Evolutionary conservation across 2,329 filamentous ascomycete genomes (phyloP).

Genomic region (Achaetomium macrosporum): DNA sequence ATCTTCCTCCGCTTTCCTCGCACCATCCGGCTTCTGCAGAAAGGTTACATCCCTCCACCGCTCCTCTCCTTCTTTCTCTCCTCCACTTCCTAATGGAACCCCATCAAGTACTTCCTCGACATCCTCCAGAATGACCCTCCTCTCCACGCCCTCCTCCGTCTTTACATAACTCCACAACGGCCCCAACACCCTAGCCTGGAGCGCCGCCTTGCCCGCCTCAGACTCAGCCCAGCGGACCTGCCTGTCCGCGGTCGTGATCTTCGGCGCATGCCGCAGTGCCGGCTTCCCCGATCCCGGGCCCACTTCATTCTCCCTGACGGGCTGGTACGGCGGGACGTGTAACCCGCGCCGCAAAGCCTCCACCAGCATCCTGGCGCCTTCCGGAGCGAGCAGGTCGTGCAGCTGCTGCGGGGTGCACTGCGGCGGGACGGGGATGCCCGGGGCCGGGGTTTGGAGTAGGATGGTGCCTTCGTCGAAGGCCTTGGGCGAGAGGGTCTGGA

Average conservation of each 20-base stretch:
- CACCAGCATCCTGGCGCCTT: conserved; percentile 68
- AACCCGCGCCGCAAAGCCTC: conserved; percentile 54
- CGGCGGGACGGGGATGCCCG: conserved; percentile 47
- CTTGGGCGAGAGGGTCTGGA: conserved; percentile 77
- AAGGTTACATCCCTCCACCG: not conserved
- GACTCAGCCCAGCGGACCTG: not conserved
- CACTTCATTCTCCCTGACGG: not conserved
- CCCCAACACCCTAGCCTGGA: conserved; percentile 32
- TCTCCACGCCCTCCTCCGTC: conserved; percentile 12
- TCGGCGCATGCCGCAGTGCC: not conserved
- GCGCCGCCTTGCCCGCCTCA: conserved; percentile 30
- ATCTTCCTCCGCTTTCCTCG: no score
- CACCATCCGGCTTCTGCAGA: not conserved
- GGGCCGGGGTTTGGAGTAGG: conserved; percentile 60
- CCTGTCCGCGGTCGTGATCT: not conserved
- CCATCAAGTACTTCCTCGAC: conserved; percentile 19
- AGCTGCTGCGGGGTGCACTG: conserved; percentile 45
- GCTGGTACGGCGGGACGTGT: conserved; percentile 58
- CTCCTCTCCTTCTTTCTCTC: not conserved
- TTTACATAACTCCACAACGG: conserved; percentile 51
- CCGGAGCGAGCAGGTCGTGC: conserved; percentile 46
- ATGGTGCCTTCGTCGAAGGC: conserved; percentile 75
- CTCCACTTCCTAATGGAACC: not conserved
- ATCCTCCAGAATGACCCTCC: conserved; percentile 38
- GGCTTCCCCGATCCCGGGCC: no score